A percentile compares a stretch with the other conserved stretches of the same genome.
phyloP scores from a whole-genome alignment of 2,329 filamentous ascomycete genomes.

The Madurella mycetomatis region DNA sequence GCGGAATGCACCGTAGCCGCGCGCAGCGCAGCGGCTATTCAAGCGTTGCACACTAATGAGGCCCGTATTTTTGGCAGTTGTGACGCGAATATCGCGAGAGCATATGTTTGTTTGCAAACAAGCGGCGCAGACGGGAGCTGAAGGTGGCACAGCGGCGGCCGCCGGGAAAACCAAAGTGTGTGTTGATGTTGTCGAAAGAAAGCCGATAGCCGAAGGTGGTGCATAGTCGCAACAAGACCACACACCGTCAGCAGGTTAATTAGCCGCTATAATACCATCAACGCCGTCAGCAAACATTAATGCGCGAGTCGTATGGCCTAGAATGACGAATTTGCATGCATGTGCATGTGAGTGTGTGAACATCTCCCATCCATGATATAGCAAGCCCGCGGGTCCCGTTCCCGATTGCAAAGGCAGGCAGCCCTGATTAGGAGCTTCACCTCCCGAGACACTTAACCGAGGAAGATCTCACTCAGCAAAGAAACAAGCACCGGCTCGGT shows the following conservation, averaged over 20 bases:
- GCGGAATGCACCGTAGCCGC: neutral
- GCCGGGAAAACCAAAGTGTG: constrained; percentile 1
- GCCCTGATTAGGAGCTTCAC: too few species aligned
- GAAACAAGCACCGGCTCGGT: neutral
- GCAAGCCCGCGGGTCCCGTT: neutral
- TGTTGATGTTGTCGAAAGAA: neutral
- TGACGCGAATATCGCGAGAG: neutral
- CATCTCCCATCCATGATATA: neutral
- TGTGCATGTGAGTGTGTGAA: neutral
- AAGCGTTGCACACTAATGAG: neutral
- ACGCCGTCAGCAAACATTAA: constrained; percentile 6
- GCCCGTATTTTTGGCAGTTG: constrained; percentile 6
- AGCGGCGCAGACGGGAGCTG: constrained; percentile 12
- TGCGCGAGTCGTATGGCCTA: neutral
- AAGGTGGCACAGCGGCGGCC: constrained; percentile 18
- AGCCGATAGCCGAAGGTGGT: constrained; percentile 7
- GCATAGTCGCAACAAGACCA: neutral
- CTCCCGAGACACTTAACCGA: too few species aligned
- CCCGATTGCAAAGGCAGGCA: neutral
- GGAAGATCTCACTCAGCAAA: constrained; percentile 10
- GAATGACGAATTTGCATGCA: neutral
- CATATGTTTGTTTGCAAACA: constrained; percentile 3
- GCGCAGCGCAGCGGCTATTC: neutral
- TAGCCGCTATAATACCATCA: constrained; percentile 1
- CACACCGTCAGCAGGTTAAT: neutral